Evolutionary conservation across 768 basidiomycete species (phyloP), one percentile per base, ranked within the genome.

Genomic region (Panaeolus cyanescens): DNA sequence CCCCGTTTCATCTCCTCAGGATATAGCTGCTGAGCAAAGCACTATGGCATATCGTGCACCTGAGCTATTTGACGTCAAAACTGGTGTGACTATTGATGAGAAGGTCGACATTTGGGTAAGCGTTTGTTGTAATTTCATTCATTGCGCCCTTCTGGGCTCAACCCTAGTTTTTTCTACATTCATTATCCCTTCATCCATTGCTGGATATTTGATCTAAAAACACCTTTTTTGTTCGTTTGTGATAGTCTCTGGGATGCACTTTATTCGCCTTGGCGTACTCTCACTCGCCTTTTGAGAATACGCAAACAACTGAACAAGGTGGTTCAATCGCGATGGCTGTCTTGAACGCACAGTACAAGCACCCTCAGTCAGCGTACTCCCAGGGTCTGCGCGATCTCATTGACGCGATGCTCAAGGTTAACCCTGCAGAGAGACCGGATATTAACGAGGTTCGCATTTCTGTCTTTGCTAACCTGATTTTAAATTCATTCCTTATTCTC

Each of bases 21-120:
- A 99, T 72, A 87, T 96, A 64, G 97, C 97, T 2, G 95, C 94
- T 17, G 97, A 99, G 74, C 96, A 96, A 74, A 96, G 95, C 65
- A 95, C 95, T 12, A 99, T 99, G 97, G 93, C 97, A 0, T 99
- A 96, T 68, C 89, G 97, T 19, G 96, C 97, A 1, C 97, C 97
- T 0, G 97, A 99, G 70, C 80, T 99, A 20, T 99, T 98, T 71
- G 97, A 99, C 67, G 96, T 97, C 59, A 96, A 96, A 72, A 98
- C 95, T 4, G 93, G 93, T 22, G 78, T 84, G 37, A 85, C 80
- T 0, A 76, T 99, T 7, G 93, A 97, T 67, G 96, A 98, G 77
- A 96, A 95, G 70, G 95, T 97, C 10, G 95, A 97, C 71, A 95
- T 97, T 32, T 97, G 95, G 95, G 95, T 94, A 77, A 59, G 86